These are phyloP conservation scores for Nemania sp. DNA, from an alignment of 2,329 filamentous ascomycete genomes.

Conservation along the genomic window DNA sequence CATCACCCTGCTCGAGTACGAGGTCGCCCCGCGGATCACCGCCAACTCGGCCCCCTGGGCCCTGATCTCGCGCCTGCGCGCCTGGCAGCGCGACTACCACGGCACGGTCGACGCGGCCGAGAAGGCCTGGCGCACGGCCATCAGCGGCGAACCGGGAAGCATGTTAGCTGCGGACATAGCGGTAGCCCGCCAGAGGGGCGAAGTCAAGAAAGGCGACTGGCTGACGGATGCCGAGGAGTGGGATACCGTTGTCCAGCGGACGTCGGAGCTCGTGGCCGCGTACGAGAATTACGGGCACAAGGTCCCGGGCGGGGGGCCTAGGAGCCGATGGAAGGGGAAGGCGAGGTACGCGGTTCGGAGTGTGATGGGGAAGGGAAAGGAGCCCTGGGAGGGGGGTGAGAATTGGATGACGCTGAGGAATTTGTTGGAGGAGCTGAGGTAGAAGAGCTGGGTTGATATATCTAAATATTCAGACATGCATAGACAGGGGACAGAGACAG, in stretches of 20 bases:
- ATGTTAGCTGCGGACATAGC: constrained; percentile 44
- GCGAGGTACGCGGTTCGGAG: constrained; percentile 81
- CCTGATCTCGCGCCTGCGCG: constrained; percentile 69
- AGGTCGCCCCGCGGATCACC: constrained; percentile 83
- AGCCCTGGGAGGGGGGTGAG: constrained; percentile 76
- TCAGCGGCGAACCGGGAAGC: constrained; percentile 54
- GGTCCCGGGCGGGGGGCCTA: constrained; percentile 63
- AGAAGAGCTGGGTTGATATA: neutral
- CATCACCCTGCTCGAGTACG: constrained; percentile 72
- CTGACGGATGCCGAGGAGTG: constrained; percentile 66
- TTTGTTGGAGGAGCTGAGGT: neutral
- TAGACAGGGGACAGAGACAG: no score
- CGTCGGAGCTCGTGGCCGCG: constrained; percentile 77
- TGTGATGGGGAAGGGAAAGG: constrained; percentile 79
- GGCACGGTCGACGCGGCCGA: constrained; percentile 83
- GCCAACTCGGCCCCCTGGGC: constrained; percentile 75
- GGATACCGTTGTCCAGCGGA: constrained; percentile 74
- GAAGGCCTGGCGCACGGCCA: constrained; percentile 81
- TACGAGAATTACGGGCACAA: constrained; percentile 87
- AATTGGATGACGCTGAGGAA: constrained; percentile 66
- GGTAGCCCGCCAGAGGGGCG: constrained; percentile 37
- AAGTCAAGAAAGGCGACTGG: constrained; percentile 45
- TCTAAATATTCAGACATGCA: no score
- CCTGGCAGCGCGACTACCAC: constrained; percentile 71
- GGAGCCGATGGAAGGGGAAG: constrained; percentile 85